These are phyloP conservation scores for Hansfordia pulvinata DNA, from an alignment of 2,329 filamentous ascomycete genomes.

Conservation along the genomic window DNA sequence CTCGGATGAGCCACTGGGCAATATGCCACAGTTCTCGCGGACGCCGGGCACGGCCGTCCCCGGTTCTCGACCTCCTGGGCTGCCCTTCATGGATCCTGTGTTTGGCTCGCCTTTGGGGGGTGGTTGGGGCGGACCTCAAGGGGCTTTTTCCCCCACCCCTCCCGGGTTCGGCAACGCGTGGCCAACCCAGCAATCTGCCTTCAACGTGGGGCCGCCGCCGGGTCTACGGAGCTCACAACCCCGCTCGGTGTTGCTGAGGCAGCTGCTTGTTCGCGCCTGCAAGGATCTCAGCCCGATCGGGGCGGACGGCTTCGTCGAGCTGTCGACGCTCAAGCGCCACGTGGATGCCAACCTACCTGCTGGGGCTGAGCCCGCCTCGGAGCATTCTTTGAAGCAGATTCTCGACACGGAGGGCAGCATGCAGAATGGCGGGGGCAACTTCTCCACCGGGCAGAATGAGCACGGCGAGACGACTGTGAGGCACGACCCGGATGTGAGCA, in stretches of 20 bases:
- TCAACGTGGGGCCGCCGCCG: constrained; percentile 15
- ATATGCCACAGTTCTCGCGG: constrained; percentile 20
- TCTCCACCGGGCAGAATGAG: constrained; percentile 50
- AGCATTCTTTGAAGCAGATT: constrained; percentile 64
- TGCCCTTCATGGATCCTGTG: constrained; percentile 25
- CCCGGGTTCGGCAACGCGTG: constrained; percentile 30
- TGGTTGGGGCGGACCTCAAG: constrained; percentile 23
- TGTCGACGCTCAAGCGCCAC: constrained; percentile 52
- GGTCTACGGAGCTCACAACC: constrained; percentile 37
- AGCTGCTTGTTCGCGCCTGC: constrained; percentile 68
- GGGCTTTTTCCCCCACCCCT: constrained; percentile 24
- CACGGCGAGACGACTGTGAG: constrained; percentile 29
- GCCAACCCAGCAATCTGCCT: constrained; percentile 15
- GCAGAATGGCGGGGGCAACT: constrained; percentile 82
- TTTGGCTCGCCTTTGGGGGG: constrained; percentile 17
- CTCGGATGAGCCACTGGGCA: constrained; percentile 40
- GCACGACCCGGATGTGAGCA: constrained; percentile 39
- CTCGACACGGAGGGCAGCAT: constrained; percentile 83
- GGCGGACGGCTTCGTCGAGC: constrained; percentile 52
- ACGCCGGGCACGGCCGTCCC: constrained; percentile 38
- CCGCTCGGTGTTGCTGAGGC: constrained; percentile 54
- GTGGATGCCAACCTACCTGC: constrained; percentile 45
- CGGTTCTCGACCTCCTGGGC: constrained; percentile 24
- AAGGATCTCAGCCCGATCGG: constrained; percentile 38
- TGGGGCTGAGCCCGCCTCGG: constrained; percentile 26